phyloP scores from a whole-genome alignment of 176 grass and related monocot species.

The Chrysopogon serrulatus region DNA sequence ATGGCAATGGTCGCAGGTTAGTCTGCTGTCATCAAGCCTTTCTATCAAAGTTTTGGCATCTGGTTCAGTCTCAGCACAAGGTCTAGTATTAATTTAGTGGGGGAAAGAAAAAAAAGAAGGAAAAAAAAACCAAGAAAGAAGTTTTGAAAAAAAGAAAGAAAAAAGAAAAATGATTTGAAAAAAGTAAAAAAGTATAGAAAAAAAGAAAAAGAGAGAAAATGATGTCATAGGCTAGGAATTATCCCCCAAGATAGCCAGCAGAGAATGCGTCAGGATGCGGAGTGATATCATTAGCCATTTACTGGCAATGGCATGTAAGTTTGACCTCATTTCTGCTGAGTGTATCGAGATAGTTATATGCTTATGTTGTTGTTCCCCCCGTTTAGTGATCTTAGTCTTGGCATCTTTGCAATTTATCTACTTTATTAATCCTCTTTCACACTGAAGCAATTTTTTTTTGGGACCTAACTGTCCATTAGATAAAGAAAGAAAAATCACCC shows the following conservation, averaged over 20 bases:
- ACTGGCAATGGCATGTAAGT: constrained; percentile 59
- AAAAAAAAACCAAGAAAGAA: background rate
- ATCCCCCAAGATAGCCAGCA: constrained; percentile 17
- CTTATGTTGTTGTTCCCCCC: constrained; percentile 3
- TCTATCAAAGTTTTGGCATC: constrained; percentile 43
- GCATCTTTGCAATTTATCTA: background rate
- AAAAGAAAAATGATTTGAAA: constrained; percentile 7
- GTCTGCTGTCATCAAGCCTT: constrained; percentile 53
- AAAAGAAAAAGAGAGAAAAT: background rate
- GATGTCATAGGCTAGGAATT: constrained; percentile 22
- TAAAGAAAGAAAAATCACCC: background rate
- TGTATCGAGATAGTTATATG: background rate
- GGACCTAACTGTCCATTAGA: background rate
- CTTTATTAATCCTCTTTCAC: background rate
- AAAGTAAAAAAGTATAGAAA: constrained; percentile 11
- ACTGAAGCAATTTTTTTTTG: background rate
- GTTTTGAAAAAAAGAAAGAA: background rate
- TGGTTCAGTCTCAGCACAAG: constrained; percentile 35
- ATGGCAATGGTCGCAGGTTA: constrained; percentile 66
- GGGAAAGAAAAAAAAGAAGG: constrained; percentile 25
- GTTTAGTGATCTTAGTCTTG: background rate
- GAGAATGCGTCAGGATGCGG: constrained; percentile 37
- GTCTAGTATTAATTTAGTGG: constrained; percentile 39
- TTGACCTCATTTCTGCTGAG: constrained; percentile 19
- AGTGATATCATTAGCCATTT: constrained; percentile 33